Evolutionary conservation across 129 eudicot genomes (phyloP).

Genomic region (Pulicaria dysenterica): DNA sequence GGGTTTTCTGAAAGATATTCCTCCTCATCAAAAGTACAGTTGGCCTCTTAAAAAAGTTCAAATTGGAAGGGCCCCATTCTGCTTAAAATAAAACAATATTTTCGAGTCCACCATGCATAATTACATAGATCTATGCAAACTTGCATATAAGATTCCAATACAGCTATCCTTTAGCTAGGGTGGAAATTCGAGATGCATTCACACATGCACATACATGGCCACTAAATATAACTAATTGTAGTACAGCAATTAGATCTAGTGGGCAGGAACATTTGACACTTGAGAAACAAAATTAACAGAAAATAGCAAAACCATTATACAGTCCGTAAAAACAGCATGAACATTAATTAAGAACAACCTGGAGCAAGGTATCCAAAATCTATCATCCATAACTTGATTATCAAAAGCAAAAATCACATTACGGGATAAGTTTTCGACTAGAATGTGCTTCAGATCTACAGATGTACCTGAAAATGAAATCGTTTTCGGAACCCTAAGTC

Average conservation of each 20-base stretch:
- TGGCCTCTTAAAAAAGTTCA: slow-evolving; percentile 2
- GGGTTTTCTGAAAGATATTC: slow-evolving; percentile 3
- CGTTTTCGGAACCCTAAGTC: slow-evolving; percentile 1
- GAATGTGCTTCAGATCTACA: slow-evolving; percentile 21
- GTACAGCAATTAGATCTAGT: slow-evolving; percentile 11
- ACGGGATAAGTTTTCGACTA: not conserved
- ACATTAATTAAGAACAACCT: not conserved
- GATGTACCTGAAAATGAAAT: slow-evolving; percentile 15
- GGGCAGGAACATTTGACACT: not conserved
- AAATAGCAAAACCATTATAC: not conserved
- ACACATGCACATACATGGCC: not conserved
- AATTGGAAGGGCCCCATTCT: not conserved
- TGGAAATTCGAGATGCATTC: not conserved
- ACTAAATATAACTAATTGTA: not conserved
- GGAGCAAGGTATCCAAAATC: not conserved
- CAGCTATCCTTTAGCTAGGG: slow-evolving; percentile 1
- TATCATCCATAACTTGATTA: not conserved
- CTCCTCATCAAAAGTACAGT: not conserved
- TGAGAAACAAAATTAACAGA: not conserved
- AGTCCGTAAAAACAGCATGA: not conserved
- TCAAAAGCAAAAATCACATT: not conserved
- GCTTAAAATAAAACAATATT: not conserved
- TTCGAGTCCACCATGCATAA: not conserved
- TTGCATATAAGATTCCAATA: not conserved
- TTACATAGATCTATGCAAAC: slow-evolving; percentile 5